A percentile compares a stretch with the other conserved stretches of the same genome.
Conservation (phyloP, 2,329 filamentous ascomycete species). For the Rutstroemia sydowiana region DNA sequence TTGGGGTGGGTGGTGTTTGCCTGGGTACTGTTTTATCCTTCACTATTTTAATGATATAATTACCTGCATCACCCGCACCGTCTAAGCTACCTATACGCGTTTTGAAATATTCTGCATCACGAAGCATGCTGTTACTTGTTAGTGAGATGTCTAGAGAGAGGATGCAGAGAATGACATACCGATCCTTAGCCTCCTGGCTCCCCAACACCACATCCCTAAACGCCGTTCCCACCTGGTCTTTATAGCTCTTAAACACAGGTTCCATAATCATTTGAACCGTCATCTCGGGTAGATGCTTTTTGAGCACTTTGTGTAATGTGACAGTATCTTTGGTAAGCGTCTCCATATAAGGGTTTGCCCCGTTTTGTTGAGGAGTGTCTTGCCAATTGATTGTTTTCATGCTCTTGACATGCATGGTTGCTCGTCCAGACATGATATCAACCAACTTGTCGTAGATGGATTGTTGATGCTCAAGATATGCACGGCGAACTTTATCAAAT, state of each 20-base stretch:
- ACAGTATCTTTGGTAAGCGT: slow-evolving; percentile 63
- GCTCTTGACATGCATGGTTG: slow-evolving; percentile 52
- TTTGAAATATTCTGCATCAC: slow-evolving; percentile 57
- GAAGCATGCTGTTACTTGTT: slow-evolving; percentile 52
- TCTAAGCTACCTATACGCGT: slow-evolving; percentile 55
- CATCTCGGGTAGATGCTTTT: slow-evolving; percentile 57
- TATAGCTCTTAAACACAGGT: slow-evolving; percentile 60
- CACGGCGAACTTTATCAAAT: slow-evolving; percentile 26
- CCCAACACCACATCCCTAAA: slow-evolving; percentile 52
- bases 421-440: slow-evolving; percentile 62
- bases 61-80: slow-evolving; percentile 61
- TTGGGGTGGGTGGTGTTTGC: neutral
- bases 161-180: slow-evolving; percentile 37
- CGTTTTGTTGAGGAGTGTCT: slow-evolving; percentile 18
- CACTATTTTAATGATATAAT: slow-evolving; percentile 57
- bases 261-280: slow-evolving; percentile 62
- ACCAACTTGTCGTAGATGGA: slow-evolving; percentile 68
- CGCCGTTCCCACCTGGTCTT: slow-evolving; percentile 57
- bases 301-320: slow-evolving; percentile 61
- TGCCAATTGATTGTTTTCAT: slow-evolving; percentile 64
- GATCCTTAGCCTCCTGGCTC: slow-evolving; percentile 53
- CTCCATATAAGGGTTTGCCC: slow-evolving; percentile 59
- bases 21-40: slow-evolving; percentile 42
- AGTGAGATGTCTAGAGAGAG: too few relatives aligned
- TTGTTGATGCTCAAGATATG: slow-evolving; percentile 57